These are phyloP conservation scores for Plasmodium fragile DNA, from an alignment of 169 alveolate species.

Conservation along the genomic window DNA sequence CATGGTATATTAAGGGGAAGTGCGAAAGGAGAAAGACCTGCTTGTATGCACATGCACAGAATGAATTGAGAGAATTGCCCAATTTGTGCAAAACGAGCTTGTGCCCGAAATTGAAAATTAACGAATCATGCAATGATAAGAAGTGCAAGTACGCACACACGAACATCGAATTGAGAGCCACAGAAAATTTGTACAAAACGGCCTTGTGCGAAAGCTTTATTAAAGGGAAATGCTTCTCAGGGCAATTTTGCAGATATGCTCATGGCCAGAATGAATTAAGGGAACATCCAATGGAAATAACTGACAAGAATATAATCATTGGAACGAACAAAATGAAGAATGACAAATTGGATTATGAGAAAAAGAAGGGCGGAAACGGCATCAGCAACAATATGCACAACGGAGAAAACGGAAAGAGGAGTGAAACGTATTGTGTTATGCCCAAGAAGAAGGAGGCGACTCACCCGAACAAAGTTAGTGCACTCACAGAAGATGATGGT, in stretches of 20 bases:
- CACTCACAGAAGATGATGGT: conserved; percentile 35
- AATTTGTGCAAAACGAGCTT: conserved; percentile 79
- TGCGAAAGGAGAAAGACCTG: conserved; percentile 80
- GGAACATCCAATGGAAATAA: conserved; percentile 80
- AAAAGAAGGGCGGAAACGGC: conserved; percentile 8
- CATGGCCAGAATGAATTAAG: conserved; percentile 79
- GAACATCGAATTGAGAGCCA: conserved; percentile 79
- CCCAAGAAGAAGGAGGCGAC: conserved; percentile 48
- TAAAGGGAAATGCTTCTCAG: conserved; percentile 82
- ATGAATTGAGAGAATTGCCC: conserved; percentile 79
- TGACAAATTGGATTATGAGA: conserved; percentile 40
- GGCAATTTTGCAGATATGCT: conserved; percentile 81
- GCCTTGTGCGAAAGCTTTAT: conserved; percentile 81
- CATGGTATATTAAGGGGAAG: conserved; percentile 80
- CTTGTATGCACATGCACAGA: conserved; percentile 80
- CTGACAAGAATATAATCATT: conserved; percentile 69
- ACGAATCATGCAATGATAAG: conserved; percentile 73
- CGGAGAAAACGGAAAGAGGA: conserved; percentile 18
- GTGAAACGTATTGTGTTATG: conserved; percentile 28
- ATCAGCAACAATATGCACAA: background rate
- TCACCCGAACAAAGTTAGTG: conserved; percentile 23
- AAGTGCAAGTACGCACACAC: conserved; percentile 83
- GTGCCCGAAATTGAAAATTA: conserved; percentile 77
- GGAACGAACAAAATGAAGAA: conserved; percentile 54
- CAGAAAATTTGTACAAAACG: conserved; percentile 82